phyloP scores from a whole-genome alignment of 1,139 yeast genomes.

The Kluyveromyces marxianus region DNA sequence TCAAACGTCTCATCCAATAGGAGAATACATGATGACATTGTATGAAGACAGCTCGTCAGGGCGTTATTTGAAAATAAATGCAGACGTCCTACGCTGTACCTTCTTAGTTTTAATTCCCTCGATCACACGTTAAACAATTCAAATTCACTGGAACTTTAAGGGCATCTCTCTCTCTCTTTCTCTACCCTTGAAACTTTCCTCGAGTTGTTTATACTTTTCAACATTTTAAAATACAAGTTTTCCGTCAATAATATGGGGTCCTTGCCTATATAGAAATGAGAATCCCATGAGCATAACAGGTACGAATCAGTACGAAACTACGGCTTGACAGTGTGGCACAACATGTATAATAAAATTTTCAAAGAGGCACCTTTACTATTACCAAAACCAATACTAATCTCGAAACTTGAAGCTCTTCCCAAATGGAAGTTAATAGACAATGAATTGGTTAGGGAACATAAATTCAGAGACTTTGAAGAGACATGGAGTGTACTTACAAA shows the following conservation, averaged over 20 bases:
- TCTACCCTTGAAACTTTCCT: background rate
- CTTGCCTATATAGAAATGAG: too few relatives aligned
- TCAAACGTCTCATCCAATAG: conserved; percentile 56
- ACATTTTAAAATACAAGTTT: background rate
- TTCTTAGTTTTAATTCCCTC: too few relatives aligned
- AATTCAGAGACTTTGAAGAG: conserved; percentile 44
- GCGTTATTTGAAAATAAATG: background rate
- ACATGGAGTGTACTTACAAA: conserved; percentile 63
- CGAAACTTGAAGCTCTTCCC: conserved; percentile 8
- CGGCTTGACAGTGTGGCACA: background rate
- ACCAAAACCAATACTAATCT: conserved; percentile 9
- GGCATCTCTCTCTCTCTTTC: background rate
- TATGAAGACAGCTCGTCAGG: background rate
- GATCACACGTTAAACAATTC: too few relatives aligned
- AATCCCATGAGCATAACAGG: too few relatives aligned
- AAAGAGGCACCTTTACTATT: conserved; percentile 20
- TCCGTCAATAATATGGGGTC: too few relatives aligned
- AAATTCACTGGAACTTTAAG: background rate
- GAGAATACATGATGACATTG: conserved; percentile 36
- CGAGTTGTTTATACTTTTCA: too few relatives aligned
- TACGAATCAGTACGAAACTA: too few relatives aligned
- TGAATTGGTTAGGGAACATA: conserved; percentile 32
- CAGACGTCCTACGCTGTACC: too few relatives aligned
- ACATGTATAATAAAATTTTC: conserved; percentile 30
- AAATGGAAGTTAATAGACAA: conserved; percentile 16